A percentile compares a stretch with the other conserved stretches of the same genome.
These are phyloP conservation scores for Termitomyces sp. DNA, from an alignment of 1,284 basidiomycete genomes.

Conservation along the genomic window DNA sequence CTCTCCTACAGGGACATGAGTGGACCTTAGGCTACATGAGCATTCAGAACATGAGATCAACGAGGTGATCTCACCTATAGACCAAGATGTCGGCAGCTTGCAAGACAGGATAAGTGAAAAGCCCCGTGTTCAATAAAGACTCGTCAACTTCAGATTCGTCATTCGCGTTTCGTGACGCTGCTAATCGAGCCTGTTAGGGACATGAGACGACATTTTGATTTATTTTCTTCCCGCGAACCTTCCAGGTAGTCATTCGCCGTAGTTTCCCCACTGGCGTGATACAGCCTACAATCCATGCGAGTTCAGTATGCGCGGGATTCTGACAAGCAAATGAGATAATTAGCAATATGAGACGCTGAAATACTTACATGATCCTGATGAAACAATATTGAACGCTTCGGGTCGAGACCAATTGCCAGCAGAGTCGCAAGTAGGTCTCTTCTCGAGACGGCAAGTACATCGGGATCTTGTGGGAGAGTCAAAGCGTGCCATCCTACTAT, in stretches of 20 bases:
- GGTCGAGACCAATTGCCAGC: constrained; percentile 83
- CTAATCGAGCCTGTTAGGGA: constrained; percentile 63
- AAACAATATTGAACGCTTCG: constrained; percentile 73
- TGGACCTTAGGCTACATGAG: constrained; percentile 50
- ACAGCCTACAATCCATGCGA: constrained; percentile 91
- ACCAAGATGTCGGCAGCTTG: constrained; percentile 92
- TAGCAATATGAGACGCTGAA: background rate
- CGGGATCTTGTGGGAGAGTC: constrained; percentile 84
- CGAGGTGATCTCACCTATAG: constrained; percentile 57
- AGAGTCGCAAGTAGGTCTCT: constrained; percentile 81
- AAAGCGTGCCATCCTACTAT: constrained; percentile 92
- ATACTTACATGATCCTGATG: constrained; percentile 81
- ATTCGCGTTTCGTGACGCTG: constrained; percentile 67
- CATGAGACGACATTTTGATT: background rate
- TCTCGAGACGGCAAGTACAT: constrained; percentile 54
- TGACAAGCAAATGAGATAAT: constrained; percentile 25
- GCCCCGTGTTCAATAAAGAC: constrained; percentile 74
- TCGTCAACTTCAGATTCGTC: constrained; percentile 78
- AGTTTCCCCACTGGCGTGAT: constrained; percentile 81
- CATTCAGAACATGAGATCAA: background rate
- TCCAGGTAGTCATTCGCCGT: constrained; percentile 94
- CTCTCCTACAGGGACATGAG: constrained; percentile 93
- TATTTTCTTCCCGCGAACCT: constrained; percentile 43
- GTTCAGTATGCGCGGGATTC: constrained; percentile 82
- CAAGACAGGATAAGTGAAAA: constrained; percentile 90